Conservation (phyloP, 345 rosid species). For the Pistacia vera region DNA sequence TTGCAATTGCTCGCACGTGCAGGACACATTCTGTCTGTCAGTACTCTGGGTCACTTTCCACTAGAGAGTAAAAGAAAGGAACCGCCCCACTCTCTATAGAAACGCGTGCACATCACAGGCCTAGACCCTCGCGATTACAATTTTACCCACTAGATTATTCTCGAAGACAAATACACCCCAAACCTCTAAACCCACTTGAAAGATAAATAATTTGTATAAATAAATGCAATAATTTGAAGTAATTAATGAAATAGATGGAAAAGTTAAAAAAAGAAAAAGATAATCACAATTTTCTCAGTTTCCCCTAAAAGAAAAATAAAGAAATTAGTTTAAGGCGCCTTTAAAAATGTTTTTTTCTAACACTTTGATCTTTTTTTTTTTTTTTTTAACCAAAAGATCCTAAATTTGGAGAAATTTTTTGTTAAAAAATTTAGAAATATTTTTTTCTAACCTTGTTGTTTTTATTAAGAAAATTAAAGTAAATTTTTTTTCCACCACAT, state of each 20-base stretch:
- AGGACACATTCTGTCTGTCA: constrained; percentile 19
- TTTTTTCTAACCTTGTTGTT: too few species aligned
- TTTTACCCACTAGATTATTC: neutral
- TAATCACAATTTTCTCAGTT: neutral
- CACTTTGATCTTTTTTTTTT: too few species aligned
- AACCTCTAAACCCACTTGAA: neutral
- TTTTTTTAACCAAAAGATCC: too few species aligned
- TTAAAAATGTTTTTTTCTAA: neutral
- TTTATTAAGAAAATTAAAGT: too few species aligned
- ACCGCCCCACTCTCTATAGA: neutral
- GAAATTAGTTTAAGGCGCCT: neutral
- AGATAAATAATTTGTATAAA: neutral
- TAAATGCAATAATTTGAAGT: neutral
- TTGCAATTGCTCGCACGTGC: constrained; percentile 27
- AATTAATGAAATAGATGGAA: neutral
- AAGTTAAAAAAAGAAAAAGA: constrained; percentile 2
- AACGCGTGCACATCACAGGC: constrained; percentile 21
- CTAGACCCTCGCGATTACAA: too few species aligned
- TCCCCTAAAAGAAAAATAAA: neutral
- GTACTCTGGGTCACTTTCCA: neutral
- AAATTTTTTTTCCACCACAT: too few species aligned
- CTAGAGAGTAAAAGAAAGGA: neutral
- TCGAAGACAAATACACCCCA: neutral
- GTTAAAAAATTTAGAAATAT: too few species aligned
- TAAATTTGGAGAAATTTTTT: too few species aligned